Evolutionary conservation across 306 rosid genomes (phyloP).

Genomic region (Trifolium pratense): DNA sequence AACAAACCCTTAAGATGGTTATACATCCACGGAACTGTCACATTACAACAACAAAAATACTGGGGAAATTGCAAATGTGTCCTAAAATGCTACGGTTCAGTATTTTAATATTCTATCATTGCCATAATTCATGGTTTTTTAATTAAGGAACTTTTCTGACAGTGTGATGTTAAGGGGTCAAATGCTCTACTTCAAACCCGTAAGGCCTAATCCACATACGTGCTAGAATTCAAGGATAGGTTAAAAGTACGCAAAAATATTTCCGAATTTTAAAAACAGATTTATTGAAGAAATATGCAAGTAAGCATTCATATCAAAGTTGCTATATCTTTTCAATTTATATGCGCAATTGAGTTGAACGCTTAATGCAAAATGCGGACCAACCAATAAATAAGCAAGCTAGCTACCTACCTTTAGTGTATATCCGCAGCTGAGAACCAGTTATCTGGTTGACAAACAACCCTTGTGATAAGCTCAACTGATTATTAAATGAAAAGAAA

Average conservation of each 20-base stretch:
- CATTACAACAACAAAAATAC: constrained; percentile 7
- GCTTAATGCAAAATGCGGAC: constrained; percentile 32
- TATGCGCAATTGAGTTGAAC: constrained; percentile 26
- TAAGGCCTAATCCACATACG: constrained; percentile 29
- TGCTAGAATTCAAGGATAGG: constrained; percentile 6
- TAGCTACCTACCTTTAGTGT: constrained; percentile 73
- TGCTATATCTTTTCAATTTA: constrained; percentile 13
- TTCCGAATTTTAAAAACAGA: constrained; percentile 10
- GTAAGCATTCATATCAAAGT: constrained; percentile 30
- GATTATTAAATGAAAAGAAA: constrained; percentile 50
- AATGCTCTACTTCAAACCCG: constrained; percentile 17
- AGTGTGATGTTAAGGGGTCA: constrained; percentile 25
- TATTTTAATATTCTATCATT: constrained; percentile 15
- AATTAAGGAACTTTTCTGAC: not conserved
- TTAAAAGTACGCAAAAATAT: not conserved
- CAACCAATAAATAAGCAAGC: constrained; percentile 41
- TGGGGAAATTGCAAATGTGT: constrained; percentile 3
- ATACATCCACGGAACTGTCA: constrained; percentile 28
- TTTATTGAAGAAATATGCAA: constrained; percentile 21
- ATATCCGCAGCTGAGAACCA: constrained; percentile 53
- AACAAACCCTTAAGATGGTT: constrained; percentile 20
- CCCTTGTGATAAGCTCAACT: constrained; percentile 64
- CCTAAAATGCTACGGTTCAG: constrained; percentile 25
- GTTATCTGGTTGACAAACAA: constrained; percentile 51
- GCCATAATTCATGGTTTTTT: constrained; percentile 19